Base-by-base conservation (phyloP, 805 yeast genomes). In the Ogataea philodendri region DNA sequence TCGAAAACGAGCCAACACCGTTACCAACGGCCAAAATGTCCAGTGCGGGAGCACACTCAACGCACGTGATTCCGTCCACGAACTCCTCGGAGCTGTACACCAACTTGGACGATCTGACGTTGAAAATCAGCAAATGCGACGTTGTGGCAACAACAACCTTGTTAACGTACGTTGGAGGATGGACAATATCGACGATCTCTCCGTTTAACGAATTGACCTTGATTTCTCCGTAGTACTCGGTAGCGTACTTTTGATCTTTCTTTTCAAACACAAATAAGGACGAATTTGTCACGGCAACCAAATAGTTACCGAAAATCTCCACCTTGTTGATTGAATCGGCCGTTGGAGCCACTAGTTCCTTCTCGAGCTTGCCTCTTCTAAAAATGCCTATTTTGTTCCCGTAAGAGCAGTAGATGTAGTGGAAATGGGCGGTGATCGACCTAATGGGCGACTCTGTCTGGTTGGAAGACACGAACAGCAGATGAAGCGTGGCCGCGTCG, bases 101-200 rank as follows among this genome's bases (percentile, higher is more conserved):
- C 16, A 80, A 52, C 57, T 82, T 86, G 1, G 87, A 88, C 0
- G 95, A 77, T 50, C 86, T 75, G 37, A 89, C 66, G 53, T 93
- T 94, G 61, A 72, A 74, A 17, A 94, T 63, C 33, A 76, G 59
- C 9, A 89, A 39, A 29, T 74, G 70, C 2, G 73, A 59, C 4
- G 80, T 68, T 1, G 97, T 85, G n/a, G 89, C 85, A 19, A 90
- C 78, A 2, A 84, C 81, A 17, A 94, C 65, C 56, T 93, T 93
- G 67, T 93, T 93, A 53, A 94, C 61, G 56, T 90, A 89, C 0
- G 99, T 90, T 19, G 97, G 89, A 32, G 90, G 81, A 59, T 93
- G 99, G 8, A 76, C 52, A 13, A 84, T 46, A 26, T 78, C 81
- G 8, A 82, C 80, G 11, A 93, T 71, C 6, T 69, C 71, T 15